phyloP scores from a whole-genome alignment of 2,329 filamentous ascomycete species.

The Diplodia mutila region DNA sequence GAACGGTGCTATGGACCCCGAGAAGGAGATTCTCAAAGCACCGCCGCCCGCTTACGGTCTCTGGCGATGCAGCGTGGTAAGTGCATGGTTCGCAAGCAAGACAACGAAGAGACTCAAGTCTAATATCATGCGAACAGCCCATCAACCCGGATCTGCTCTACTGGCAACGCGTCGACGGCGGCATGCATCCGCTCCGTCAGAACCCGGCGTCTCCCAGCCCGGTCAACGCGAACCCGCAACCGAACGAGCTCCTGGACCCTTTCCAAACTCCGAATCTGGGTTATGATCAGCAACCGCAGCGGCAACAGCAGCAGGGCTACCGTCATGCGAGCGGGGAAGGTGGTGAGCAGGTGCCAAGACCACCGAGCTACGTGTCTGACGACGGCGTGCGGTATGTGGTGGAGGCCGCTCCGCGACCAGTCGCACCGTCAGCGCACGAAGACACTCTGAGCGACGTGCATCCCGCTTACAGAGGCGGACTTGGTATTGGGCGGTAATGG shows the following conservation, averaged over 20 bases:
- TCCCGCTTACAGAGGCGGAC: constrained; percentile 10
- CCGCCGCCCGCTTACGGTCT: constrained; percentile 84
- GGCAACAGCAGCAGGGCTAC: background rate
- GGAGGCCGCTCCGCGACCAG: constrained; percentile 54
- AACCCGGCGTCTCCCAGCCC: constrained; percentile 5
- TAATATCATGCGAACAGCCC: constrained; percentile 51
- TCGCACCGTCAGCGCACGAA: background rate
- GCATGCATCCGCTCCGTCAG: constrained; percentile 20
- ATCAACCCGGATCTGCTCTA: constrained; percentile 81
- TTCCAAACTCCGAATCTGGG: constrained; percentile 31
- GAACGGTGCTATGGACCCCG: constrained; percentile 44
- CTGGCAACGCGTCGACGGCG: constrained; percentile 67
- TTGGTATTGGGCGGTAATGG: constrained; percentile 8
- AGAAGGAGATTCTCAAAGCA: constrained; percentile 36
- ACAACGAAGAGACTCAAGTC: constrained; percentile 10
- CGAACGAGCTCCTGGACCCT: constrained; percentile 8
- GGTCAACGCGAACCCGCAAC: background rate
- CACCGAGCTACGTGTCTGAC: constrained; percentile 77
- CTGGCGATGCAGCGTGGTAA: constrained; percentile 74
- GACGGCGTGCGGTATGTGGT: constrained; percentile 75
- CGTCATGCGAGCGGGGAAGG: background rate
- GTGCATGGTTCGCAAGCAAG: background rate
- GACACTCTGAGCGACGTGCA: constrained; percentile 12
- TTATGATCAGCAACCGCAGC: no score
- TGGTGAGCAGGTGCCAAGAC: constrained; percentile 48